These are phyloP conservation scores for Rugosomyces carneus DNA, from an alignment of 1,284 basidiomycete species.

Conservation along the genomic window DNA sequence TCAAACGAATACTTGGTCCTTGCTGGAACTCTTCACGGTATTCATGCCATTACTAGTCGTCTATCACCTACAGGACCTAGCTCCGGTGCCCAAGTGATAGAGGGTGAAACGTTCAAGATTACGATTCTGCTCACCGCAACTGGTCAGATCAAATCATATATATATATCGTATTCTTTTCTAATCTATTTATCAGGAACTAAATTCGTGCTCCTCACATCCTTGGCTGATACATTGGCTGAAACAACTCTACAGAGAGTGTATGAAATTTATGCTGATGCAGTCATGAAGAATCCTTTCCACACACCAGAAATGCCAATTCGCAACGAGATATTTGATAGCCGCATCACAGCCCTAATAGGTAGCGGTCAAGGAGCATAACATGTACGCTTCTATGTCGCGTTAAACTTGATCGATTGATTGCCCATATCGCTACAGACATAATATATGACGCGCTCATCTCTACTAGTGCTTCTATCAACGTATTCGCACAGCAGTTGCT, in stretches of 20 bases:
- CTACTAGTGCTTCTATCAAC: too few relatives aligned
- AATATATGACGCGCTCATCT: background rate
- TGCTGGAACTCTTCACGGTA: conserved; percentile 95
- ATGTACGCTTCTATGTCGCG: too few relatives aligned
- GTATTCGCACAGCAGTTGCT: too few relatives aligned
- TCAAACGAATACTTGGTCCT: conserved; percentile 98
- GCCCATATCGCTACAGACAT: too few relatives aligned
- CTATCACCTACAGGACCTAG: conserved; percentile 80
- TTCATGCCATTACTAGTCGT: conserved; percentile 94
- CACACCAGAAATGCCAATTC: conserved; percentile 97
- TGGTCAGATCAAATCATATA: conserved; percentile 42
- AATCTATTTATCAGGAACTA: conserved; percentile 65
- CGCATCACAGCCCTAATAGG: conserved; percentile 60
- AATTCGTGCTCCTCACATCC: conserved; percentile 90
- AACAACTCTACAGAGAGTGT: conserved; percentile 71
- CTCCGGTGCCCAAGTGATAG: conserved; percentile 89
- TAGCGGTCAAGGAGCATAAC: conserved; percentile 30
- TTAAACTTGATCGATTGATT: too few relatives aligned
- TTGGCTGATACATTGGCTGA: conserved; percentile 73
- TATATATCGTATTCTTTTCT: conserved; percentile 7
- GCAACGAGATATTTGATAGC: conserved; percentile 83
- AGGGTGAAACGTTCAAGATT: conserved; percentile 91
- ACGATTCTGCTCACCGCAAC: conserved; percentile 88
- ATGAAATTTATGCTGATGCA: conserved; percentile 87
- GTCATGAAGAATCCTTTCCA: conserved; percentile 99